These are phyloP conservation scores for Xerocomellus amylosporus DNA, from an alignment of 768 basidiomycete species.

Conservation along the genomic window DNA sequence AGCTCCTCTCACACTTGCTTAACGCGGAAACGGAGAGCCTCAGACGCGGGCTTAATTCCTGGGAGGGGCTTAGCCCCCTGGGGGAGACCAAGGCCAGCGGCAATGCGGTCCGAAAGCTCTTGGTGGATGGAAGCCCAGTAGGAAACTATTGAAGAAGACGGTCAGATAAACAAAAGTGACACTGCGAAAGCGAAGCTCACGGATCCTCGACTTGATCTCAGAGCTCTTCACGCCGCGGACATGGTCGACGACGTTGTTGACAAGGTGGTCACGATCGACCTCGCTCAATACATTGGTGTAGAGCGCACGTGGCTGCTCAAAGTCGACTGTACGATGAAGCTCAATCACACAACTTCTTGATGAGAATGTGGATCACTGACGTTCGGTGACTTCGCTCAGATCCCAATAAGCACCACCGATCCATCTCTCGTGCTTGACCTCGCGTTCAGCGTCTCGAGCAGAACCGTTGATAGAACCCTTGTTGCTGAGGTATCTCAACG, in stretches of 20 bases:
- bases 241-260: conserved; percentile 66
- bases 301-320: conserved; percentile 76
- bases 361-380: conserved; percentile 42
- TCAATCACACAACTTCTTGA: neutral
- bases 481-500: conserved; percentile 59
- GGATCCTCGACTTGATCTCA: conserved; percentile 59
- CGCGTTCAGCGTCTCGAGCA: conserved; percentile 37
- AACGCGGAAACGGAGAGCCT: conserved; percentile 52
- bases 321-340: conserved; percentile 55
- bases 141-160: conserved; percentile 45
- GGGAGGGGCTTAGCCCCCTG: conserved; percentile 52
- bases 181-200: conserved; percentile 41
- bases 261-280: conserved; percentile 54
- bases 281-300: conserved; percentile 70
- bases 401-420: conserved; percentile 66
- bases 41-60: conserved; percentile 52
- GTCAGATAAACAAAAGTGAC: neutral
- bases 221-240: conserved; percentile 58
- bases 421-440: conserved; percentile 69
- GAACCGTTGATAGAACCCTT: conserved; percentile 45
- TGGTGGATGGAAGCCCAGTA: conserved; percentile 82
- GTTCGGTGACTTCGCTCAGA: conserved; percentile 73
- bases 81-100: conserved; percentile 64
- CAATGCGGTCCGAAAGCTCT: conserved; percentile 70
- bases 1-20: conserved; percentile 2